Evolutionary conservation across 352 stramenopile genomes (phyloP).

Genomic region (Pythium pectinolyticum): DNA sequence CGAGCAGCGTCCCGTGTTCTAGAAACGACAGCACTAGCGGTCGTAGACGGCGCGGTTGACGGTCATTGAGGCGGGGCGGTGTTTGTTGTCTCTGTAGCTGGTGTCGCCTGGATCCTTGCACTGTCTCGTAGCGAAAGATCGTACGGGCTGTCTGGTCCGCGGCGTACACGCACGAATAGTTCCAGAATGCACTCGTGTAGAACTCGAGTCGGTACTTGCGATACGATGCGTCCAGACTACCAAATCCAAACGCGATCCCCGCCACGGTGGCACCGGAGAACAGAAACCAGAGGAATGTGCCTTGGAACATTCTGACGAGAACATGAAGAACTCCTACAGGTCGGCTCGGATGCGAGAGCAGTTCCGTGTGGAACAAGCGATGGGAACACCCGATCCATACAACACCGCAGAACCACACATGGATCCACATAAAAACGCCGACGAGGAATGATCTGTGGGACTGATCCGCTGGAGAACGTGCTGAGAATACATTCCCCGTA

Average conservation of each 20-base stretch:
- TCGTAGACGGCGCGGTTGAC: not conserved
- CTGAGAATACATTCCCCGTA: slow-evolving; percentile 18
- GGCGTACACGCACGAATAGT: slow-evolving; percentile 8
- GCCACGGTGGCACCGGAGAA: not conserved
- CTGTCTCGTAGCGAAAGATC: slow-evolving; percentile 11
- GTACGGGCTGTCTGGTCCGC: not conserved
- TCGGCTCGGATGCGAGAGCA: not conserved
- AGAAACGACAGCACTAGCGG: not conserved
- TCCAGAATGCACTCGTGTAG: slow-evolving; percentile 5
- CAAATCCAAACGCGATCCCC: slow-evolving; percentile 1
- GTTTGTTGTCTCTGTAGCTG: not conserved
- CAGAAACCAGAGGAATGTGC: not conserved
- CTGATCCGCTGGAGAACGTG: not conserved
- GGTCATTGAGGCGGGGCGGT: not conserved
- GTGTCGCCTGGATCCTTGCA: not conserved
- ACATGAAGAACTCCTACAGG: not conserved
- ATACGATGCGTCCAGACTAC: not conserved
- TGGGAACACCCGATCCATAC: slow-evolving; percentile 8
- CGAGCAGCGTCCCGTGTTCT: not conserved
- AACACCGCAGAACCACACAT: slow-evolving; percentile 7
- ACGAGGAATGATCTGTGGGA: slow-evolving; percentile 7
- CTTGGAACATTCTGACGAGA: not conserved
- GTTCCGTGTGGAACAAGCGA: not conserved
- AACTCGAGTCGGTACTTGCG: slow-evolving; percentile 16
- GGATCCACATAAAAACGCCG: slow-evolving; percentile 1